These are phyloP conservation scores for Calonectria ilicicola DNA, from an alignment of 2,329 filamentous ascomycete species.

Conservation along the genomic window DNA sequence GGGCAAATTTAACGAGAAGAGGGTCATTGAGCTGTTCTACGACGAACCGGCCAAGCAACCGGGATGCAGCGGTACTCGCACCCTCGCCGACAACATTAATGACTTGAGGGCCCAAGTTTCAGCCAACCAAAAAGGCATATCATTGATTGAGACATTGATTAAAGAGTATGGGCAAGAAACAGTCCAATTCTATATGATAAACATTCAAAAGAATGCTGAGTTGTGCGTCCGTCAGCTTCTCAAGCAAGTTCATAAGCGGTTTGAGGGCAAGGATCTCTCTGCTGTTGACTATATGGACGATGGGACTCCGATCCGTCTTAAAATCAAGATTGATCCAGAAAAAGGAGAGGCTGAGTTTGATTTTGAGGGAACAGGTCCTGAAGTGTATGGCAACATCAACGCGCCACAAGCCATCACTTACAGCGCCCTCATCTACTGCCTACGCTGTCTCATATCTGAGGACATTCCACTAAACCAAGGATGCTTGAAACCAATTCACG, in stretches of 20 bases:
- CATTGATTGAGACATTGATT: conserved; percentile 81
- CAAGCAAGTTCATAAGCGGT: conserved; percentile 76
- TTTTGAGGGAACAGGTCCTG: conserved; percentile 82
- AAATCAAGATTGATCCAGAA: conserved; percentile 78
- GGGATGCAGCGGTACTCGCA: conserved; percentile 83
- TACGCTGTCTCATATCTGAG: conserved; percentile 81
- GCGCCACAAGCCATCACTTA: conserved; percentile 86
- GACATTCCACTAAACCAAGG: conserved; percentile 89
- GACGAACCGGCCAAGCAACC: conserved; percentile 80
- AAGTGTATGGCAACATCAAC: conserved; percentile 86
- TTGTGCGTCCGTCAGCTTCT: conserved; percentile 78
- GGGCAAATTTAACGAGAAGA: conserved; percentile 81
- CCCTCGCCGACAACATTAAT: conserved; percentile 84
- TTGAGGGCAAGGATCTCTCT: conserved; percentile 76
- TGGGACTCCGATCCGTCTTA: conserved; percentile 80
- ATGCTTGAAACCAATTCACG: conserved; percentile 80
- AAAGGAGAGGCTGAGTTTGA: conserved; percentile 85
- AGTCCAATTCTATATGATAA: conserved; percentile 87
- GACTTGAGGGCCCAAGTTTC: conserved; percentile 87
- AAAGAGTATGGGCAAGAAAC: conserved; percentile 82
- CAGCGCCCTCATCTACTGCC: conserved; percentile 88
- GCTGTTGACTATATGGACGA: conserved; percentile 89
- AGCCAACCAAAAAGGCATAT: conserved; percentile 87
- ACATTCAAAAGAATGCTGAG: conserved; percentile 85
- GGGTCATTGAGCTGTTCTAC: conserved; percentile 78